Base-by-base conservation (phyloP, 1,139 yeast genomes). In the Yamadazyma sp. region DNA sequence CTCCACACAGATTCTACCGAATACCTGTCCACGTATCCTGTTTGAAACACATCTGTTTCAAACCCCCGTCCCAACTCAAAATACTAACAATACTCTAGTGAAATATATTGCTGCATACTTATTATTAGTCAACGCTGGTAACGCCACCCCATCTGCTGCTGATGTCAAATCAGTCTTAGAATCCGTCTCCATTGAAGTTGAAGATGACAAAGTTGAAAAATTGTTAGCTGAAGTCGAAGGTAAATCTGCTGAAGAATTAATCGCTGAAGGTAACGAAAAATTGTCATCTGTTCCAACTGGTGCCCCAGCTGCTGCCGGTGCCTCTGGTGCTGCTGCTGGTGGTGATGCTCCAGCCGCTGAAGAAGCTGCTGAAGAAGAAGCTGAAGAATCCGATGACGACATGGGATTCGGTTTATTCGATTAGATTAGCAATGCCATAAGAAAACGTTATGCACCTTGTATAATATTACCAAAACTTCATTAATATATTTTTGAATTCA, bases 241-340 rank as follows among this genome's bases (percentile, higher is more conserved):
- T 75, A 92, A 92, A 86, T 73, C 79, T 66, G 80, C 86, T 66
- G 83, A 79, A 57, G 96, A 89, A 75, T 84, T 92, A 76, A 84
- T 92, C 60, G 92, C 97, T 64, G 95, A 83, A 75, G 98, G 98
- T 80, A 76, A 87, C 72, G 75, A 82, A 73, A 92, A 92, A 81
- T 86, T 92, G 68, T 91, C 98, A 58, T 79, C 97, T 54, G 96
- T 91, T 56, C 98, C 98, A 75, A 66, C 96, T 68, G 98, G 96
- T 73, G 97, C 92, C 77, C 91, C 96, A 65, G 91, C 91, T 66
- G 79, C 87, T 59, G 77, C 87, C 62, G 77, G 79, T 59, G 77
- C 22, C 8, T 20, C 77, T 64, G 81, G 75, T 60, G 81, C 79
- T 64, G 83, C 83, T 61, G 81, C 83, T 59, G 78, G 81, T 60